Base-by-base conservation (phyloP, 495 filamentous ascomycete species). In the Talaromyces ruber region DNA sequence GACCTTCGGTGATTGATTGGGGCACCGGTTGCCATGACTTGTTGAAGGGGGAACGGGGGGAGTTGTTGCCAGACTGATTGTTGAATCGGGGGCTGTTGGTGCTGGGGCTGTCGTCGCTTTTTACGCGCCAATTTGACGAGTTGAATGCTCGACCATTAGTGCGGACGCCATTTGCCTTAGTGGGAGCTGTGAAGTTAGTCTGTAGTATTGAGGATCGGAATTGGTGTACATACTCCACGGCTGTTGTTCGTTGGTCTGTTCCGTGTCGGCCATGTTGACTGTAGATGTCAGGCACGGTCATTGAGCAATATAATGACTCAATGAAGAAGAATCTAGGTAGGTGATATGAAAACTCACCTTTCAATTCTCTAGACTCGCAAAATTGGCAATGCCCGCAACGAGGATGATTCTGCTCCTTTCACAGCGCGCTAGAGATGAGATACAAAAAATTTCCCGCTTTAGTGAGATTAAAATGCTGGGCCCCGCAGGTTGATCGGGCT, bases 111-210 rank as follows among this genome's bases (percentile, higher is more conserved):
- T 70, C 68, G 29, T 75, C 73, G 14, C 64, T 60, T 66, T 79
- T 79, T 62, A 72, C 67, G 8, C 77, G 77, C 77, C 77, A 80
- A 64, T 80, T 80, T 58, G 71, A 62, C 0, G 77, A 80, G 63
- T 77, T 71, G 68, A 80, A 80, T 45, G 77, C 76, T 50, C 77
- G 75, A 29, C 77, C 77, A 24, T 68, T 63, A 6, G 76, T 73
- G 37, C 77, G 65, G 43, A 78, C 74, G 16, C 70, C 71, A 69
- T 74, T 76, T 30, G 64, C 70, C n/a, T 71, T 70, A 24, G 64
- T 65, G 34, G 77, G 76, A 63, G 76, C 76, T 78, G 29, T 37
- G 64, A n/a, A n/a, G n/a, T 74, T 63, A 74, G 71, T 62, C 37
- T 59, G 12, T n/a, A n/a, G 1, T 54, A 18, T 16, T 7, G 4